Conservation (phyloP, 2,329 filamentous ascomycete species). For the Pseudocercospora fijiensis region DNA sequence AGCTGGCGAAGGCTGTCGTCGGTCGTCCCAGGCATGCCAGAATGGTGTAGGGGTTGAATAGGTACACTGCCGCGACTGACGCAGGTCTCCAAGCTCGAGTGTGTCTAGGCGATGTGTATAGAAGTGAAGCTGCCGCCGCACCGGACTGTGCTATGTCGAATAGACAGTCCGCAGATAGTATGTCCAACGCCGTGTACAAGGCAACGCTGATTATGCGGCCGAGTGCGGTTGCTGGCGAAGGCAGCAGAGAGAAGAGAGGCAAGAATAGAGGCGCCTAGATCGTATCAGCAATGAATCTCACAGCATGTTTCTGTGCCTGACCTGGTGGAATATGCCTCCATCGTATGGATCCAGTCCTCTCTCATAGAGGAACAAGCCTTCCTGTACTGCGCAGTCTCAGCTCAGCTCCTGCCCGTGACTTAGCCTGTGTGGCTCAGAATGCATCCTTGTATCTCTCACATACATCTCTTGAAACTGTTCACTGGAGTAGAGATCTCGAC, state of each 20-base stretch:
- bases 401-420: conserved; percentile 33
- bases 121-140: conserved; percentile 69
- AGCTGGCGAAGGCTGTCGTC: conserved; percentile 83
- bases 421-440: conserved; percentile 13
- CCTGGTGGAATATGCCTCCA: conserved; percentile 76
- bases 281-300: conserved; percentile 6
- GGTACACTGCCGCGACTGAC: conserved; percentile 76
- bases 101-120: conserved; percentile 76
- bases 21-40: conserved; percentile 86
- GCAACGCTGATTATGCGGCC: conserved; percentile 63
- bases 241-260: conserved; percentile 85
- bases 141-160: conserved; percentile 77
- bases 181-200: conserved; percentile 76
- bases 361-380: conserved; percentile 92
- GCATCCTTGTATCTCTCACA: conserved; percentile 37
- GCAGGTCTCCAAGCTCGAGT: conserved; percentile 71
- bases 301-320: conserved; percentile 33
- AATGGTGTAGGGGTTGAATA: conserved; percentile 94
- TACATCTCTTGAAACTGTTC: conserved; percentile 96
- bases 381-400: conserved; percentile 66
- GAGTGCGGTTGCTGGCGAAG: conserved; percentile 59
- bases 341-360: conserved; percentile 97
- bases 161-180: conserved; percentile 78
- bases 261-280: conserved; percentile 80
- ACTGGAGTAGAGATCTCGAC: conserved; percentile 97